phyloP scores from a whole-genome alignment of 2,329 filamentous ascomycete species.

The Achaetomium macrosporum region DNA sequence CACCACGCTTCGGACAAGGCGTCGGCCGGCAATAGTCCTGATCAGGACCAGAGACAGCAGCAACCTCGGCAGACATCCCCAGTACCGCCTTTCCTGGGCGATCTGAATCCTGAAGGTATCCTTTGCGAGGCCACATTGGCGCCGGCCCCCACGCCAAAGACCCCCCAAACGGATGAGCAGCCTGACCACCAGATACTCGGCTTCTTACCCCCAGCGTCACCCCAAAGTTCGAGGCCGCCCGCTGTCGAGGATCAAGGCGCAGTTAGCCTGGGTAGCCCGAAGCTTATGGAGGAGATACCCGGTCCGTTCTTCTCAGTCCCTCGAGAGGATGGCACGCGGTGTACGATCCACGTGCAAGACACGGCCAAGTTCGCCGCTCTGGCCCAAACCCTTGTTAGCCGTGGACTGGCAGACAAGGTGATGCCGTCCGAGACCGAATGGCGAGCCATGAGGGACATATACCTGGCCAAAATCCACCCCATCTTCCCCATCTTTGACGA shows the following conservation, averaged over 20 bases:
- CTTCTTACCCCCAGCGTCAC: slow-evolving; percentile 6
- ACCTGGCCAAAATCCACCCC: slow-evolving; percentile 22
- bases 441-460: slow-evolving; percentile 16
- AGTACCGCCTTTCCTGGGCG: slow-evolving; percentile 33
- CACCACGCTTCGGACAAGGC: slow-evolving; percentile 16
- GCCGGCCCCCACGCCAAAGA: neutral
- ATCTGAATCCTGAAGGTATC: slow-evolving; percentile 29
- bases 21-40: slow-evolving; percentile 8
- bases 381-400: slow-evolving; percentile 10
- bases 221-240: neutral
- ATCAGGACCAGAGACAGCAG: slow-evolving; percentile 15
- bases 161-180: neutral
- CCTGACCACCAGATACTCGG: slow-evolving; percentile 1
- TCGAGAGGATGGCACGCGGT: slow-evolving; percentile 9
- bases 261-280: neutral
- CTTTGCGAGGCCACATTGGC: slow-evolving; percentile 27
- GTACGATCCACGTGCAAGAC: slow-evolving; percentile 14
- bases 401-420: slow-evolving; percentile 17
- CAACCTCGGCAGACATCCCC: slow-evolving; percentile 23
- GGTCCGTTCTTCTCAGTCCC: slow-evolving; percentile 11
- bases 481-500: slow-evolving; percentile 24
- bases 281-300: neutral
- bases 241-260: neutral
- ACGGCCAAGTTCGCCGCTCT: slow-evolving; percentile 12
- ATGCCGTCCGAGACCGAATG: slow-evolving; percentile 18